Evolutionary conservation across 2,329 filamentous ascomycete genomes (phyloP).

Genomic region (Trichoderma semiorbis): DNA sequence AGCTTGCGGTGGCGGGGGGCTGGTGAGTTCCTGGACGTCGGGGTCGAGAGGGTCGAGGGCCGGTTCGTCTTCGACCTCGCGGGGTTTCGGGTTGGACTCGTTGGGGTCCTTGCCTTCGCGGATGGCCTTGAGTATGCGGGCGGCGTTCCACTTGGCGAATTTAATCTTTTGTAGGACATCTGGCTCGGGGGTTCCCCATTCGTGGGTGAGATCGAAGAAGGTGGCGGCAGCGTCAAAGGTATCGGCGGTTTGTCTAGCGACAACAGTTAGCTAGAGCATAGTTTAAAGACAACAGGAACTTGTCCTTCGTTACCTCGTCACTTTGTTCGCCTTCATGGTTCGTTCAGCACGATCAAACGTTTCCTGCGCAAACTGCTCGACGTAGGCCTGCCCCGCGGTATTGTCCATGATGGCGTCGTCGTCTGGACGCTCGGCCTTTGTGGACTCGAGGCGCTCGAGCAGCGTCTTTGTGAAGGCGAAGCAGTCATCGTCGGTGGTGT

Average conservation of each 20-base stretch:
- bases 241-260: conserved; percentile 76
- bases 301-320: conserved; percentile 59
- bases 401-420: conserved; percentile 88
- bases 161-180: conserved; percentile 86
- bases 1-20: conserved; percentile 39
- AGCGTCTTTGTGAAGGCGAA: conserved; percentile 75
- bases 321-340: conserved; percentile 76
- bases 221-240: conserved; percentile 91
- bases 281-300: background rate
- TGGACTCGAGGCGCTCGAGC: conserved; percentile 82
- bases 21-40: conserved; percentile 30
- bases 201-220: conserved; percentile 81
- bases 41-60: conserved; percentile 37
- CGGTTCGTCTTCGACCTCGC: conserved; percentile 31
- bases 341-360: conserved; percentile 82
- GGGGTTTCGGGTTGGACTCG: conserved; percentile 72
- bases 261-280: background rate
- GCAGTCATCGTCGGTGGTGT: conserved; percentile 73
- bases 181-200: conserved; percentile 73
- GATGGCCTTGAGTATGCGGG: conserved; percentile 85
- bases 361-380: conserved; percentile 90
- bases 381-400: conserved; percentile 79
- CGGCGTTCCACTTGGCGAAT: conserved; percentile 93
- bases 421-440: conserved; percentile 58
- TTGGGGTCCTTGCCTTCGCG: conserved; percentile 92